These are phyloP conservation scores for Zarea fungicola DNA, from an alignment of 2,329 filamentous ascomycete species.

Conservation along the genomic window DNA sequence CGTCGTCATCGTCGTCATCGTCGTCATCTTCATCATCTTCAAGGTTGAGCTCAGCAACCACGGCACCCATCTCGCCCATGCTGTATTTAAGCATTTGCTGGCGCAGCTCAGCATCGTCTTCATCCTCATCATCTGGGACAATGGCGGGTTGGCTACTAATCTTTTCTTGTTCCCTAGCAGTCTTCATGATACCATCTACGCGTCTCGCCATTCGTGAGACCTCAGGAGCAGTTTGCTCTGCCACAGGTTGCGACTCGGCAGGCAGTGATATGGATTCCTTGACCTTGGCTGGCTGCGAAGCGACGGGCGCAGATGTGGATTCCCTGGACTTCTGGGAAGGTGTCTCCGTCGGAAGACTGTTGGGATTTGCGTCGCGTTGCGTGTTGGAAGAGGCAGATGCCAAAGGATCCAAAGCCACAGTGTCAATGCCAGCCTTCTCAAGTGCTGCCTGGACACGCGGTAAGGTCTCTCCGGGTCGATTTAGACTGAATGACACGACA, in stretches of 20 bases:
- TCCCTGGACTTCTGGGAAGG: conserved; percentile 2
- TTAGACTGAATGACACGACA: conserved; percentile 62
- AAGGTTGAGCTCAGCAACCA: conserved; percentile 86
- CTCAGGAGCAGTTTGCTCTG: conserved; percentile 17
- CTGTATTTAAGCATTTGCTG: conserved; percentile 89
- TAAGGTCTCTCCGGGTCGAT: conserved; percentile 62
- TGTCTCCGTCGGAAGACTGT: not conserved
- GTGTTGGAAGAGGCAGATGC: not conserved
- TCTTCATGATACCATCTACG: conserved; percentile 52
- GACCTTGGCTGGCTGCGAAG: conserved; percentile 20
- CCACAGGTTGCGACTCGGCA: conserved; percentile 20
- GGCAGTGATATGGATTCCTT: conserved; percentile 8
- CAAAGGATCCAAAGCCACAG: not conserved
- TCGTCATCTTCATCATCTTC: conserved; percentile 62
- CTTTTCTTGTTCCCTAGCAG: conserved; percentile 50
- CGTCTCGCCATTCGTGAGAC: conserved; percentile 39
- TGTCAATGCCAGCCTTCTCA: conserved; percentile 64
- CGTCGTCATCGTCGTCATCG: conserved; percentile 49
- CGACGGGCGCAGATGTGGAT: not conserved
- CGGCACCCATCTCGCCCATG: conserved; percentile 79
- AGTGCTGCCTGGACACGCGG: conserved; percentile 66
- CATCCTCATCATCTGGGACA: conserved; percentile 67
- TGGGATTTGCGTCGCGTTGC: not conserved
- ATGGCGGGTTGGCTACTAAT: conserved; percentile 42
- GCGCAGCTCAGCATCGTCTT: conserved; percentile 74